Evolutionary conservation across 2,329 filamentous ascomycete species (phyloP).

Genomic region (Didymella sp.): DNA sequence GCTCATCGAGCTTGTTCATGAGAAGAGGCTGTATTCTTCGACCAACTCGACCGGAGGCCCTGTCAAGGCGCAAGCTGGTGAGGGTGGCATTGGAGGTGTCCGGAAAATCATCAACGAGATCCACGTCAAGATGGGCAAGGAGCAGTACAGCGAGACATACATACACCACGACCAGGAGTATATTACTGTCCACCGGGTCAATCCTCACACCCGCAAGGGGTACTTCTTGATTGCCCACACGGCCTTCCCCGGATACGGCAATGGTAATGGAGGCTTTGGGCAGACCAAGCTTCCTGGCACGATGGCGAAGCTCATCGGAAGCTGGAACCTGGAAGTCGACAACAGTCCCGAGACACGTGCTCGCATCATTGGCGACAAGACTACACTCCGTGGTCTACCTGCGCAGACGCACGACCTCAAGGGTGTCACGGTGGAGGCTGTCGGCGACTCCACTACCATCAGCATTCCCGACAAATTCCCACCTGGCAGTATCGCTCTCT

Average conservation of each 20-base stretch:
- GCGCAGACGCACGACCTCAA: conserved; percentile 78
- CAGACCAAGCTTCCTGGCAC: conserved; percentile 84
- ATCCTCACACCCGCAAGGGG: conserved; percentile 89
- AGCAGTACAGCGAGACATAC: conserved; percentile 93
- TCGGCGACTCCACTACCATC: conserved; percentile 77
- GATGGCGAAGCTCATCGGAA: conserved; percentile 82
- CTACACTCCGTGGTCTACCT: conserved; percentile 79
- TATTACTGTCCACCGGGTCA: conserved; percentile 93
- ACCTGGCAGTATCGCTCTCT: conserved; percentile 91
- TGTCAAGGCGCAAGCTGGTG: conserved; percentile 71
- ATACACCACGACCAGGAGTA: conserved; percentile 97
- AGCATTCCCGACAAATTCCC: conserved; percentile 83
- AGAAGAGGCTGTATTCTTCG: conserved; percentile 83
- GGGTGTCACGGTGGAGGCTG: conserved; percentile 75
- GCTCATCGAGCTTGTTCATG: conserved; percentile 89
- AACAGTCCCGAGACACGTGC: conserved; percentile 72
- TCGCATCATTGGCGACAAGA: conserved; percentile 71
- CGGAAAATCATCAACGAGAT: conserved; percentile 95
- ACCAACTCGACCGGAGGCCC: conserved; percentile 67
- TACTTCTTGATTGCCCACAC: conserved; percentile 97
- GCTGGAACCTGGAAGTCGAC: conserved; percentile 92
- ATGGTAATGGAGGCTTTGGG: conserved; percentile 79
- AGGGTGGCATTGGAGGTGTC: conserved; percentile 84
- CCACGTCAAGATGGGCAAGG: conserved; percentile 92
- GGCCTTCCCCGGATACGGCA: conserved; percentile 88